Conservation (phyloP, 768 basidiomycete species). For the Phlebiopsis flavidoalba region DNA sequence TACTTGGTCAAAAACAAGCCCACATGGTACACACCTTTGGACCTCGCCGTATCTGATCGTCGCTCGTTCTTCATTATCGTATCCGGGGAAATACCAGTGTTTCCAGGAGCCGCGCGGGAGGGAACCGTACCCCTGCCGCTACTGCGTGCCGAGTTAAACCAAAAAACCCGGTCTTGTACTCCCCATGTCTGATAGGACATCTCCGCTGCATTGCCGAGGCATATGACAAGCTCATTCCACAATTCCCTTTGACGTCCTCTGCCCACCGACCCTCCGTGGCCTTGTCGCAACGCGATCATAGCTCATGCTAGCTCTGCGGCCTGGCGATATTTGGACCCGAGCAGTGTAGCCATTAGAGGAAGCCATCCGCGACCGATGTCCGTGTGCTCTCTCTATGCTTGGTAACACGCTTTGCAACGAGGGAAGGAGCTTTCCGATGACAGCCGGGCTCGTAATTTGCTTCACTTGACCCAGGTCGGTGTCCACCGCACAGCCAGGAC, state of each 20-base stretch:
- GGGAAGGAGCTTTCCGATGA: slow-evolving; percentile 21
- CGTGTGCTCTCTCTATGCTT: slow-evolving; percentile 12
- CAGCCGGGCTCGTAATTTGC: slow-evolving; percentile 21
- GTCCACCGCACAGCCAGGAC: slow-evolving; percentile 14
- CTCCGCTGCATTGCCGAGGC: slow-evolving; percentile 31
- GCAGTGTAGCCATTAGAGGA: neutral
- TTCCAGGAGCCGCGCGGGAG: neutral
- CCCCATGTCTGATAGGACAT: slow-evolving; percentile 24
- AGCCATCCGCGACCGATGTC: neutral
- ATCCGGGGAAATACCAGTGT: neutral
- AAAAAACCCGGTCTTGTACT: slow-evolving; percentile 8
- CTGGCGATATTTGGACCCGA: neutral
- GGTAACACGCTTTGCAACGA: slow-evolving; percentile 18
- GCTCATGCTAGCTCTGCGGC: slow-evolving; percentile 30
- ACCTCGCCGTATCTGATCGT: neutral
- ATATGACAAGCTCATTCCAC: slow-evolving; percentile 26
- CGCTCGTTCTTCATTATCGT: neutral
- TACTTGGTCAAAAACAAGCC: neutral
- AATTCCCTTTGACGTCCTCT: slow-evolving; percentile 21
- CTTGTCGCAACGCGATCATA: slow-evolving; percentile 26
- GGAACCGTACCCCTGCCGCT: neutral
- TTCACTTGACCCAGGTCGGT: slow-evolving; percentile 20
- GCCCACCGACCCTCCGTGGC: slow-evolving; percentile 19
- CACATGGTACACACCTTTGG: neutral
- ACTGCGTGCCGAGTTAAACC: neutral